A percentile compares a stretch with the other conserved stretches of the same genome.
Conservation (phyloP, 768 basidiomycete species). For the Leccinum longicurvipes region DNA sequence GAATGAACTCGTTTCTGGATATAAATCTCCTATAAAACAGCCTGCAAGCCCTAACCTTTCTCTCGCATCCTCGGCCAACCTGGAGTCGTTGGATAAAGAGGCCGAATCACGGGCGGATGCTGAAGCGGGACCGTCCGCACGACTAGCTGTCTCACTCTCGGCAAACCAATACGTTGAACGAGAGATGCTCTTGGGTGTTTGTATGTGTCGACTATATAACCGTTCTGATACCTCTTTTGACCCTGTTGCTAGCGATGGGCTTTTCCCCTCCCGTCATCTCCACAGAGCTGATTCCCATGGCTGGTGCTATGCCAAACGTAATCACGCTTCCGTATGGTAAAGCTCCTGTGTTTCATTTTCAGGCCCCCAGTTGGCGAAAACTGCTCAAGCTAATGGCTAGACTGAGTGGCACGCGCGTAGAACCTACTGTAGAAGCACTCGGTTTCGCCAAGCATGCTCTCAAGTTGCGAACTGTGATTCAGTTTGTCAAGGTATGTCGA, state of each 20-base stretch:
- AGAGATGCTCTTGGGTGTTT: slow-evolving; percentile 56
- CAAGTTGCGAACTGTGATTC: slow-evolving; percentile 69
- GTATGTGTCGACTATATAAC: slow-evolving; percentile 43
- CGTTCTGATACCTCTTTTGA: slow-evolving; percentile 4
- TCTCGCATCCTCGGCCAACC: slow-evolving; percentile 9
- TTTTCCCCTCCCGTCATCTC: slow-evolving; percentile 59
- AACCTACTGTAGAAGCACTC: slow-evolving; percentile 67
- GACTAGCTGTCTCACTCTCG: slow-evolving; percentile 13
- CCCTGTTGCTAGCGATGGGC: slow-evolving; percentile 53
- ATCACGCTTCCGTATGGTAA: slow-evolving; percentile 72
- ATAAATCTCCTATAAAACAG: slow-evolving; percentile 17
- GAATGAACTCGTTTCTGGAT: slow-evolving; percentile 12
- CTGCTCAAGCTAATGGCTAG: slow-evolving; percentile 73
- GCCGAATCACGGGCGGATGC: slow-evolving; percentile 14
- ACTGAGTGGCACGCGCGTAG: slow-evolving; percentile 64
- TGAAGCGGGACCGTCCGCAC: slow-evolving; percentile 14
- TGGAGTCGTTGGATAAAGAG: slow-evolving; percentile 18
- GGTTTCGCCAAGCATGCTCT: slow-evolving; percentile 53
- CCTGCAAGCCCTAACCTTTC: slow-evolving; percentile 26
- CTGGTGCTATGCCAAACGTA: slow-evolving; percentile 60
- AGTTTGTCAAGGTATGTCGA: slow-evolving; percentile 67
- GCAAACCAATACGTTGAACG: slow-evolving; percentile 51
- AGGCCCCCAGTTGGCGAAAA: slow-evolving; percentile 72
- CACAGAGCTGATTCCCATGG: slow-evolving; percentile 43
- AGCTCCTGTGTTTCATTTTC: slow-evolving; percentile 66